These are phyloP conservation scores for Starmerella stellata DNA, from an alignment of 805 yeast genomes.

Conservation along the genomic window DNA sequence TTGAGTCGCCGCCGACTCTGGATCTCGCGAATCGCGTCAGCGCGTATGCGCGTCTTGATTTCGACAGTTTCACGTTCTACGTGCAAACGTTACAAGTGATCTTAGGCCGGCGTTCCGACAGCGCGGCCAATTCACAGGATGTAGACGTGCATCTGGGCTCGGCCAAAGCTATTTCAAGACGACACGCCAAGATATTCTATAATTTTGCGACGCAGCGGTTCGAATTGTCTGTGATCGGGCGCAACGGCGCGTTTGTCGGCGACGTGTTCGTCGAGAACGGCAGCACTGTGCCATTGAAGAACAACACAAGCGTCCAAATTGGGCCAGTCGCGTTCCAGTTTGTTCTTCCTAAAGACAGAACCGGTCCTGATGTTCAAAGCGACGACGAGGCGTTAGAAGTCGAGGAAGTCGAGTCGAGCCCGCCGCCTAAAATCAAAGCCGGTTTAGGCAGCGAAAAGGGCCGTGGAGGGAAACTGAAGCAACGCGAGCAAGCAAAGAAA, in stretches of 20 bases:
- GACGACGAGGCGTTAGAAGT: constrained; percentile 4
- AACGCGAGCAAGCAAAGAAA: constrained; percentile 4
- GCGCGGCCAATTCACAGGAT: constrained; percentile 37
- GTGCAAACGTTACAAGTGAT: constrained; percentile 91
- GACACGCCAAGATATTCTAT: constrained; percentile 90
- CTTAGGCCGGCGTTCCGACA: constrained; percentile 73
- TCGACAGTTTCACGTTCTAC: constrained; percentile 81
- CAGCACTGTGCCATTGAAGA: constrained; percentile 68
- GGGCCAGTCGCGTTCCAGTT: constrained; percentile 83
- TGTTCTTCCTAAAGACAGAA: constrained; percentile 51
- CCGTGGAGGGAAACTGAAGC: constrained; percentile 11
- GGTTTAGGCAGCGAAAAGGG: constrained; percentile 10
- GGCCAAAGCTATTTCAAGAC: constrained; percentile 79
- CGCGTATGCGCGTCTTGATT: constrained; percentile 46
- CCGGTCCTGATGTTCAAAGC: constrained; percentile 4
- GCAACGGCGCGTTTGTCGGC: constrained; percentile 94
- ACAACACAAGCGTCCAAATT: constrained; percentile 62
- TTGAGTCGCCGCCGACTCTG: not conserved
- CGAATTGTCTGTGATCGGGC: constrained; percentile 76
- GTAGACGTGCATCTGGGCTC: constrained; percentile 78
- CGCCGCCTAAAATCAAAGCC: not conserved
- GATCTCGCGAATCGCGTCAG: constrained; percentile 21
- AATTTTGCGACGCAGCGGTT: constrained; percentile 92
- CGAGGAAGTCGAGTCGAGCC: constrained; percentile 4
- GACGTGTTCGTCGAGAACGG: constrained; percentile 80